phyloP scores from a whole-genome alignment of 352 stramenopile species.

The Globisporangium echinulatum region DNA sequence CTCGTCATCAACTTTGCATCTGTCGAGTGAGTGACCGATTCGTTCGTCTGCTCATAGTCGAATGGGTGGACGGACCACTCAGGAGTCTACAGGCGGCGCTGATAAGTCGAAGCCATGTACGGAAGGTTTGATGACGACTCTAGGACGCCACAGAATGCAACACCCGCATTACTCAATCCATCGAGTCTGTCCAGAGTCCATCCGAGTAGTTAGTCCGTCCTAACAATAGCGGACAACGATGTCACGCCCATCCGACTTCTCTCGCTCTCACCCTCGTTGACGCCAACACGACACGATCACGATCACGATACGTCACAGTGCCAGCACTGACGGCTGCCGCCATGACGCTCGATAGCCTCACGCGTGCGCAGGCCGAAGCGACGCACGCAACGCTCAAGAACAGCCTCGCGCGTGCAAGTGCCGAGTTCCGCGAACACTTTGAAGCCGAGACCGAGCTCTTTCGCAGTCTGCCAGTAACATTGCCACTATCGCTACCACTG shows the following conservation, averaged over 20 bases:
- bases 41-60: neutral
- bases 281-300: neutral
- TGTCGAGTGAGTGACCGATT: slow-evolving; percentile 17
- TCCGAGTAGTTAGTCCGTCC: too few relatives aligned
- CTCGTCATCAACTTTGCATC: slow-evolving; percentile 68
- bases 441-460: slow-evolving; percentile 43
- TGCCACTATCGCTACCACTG: neutral
- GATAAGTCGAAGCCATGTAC: too few relatives aligned
- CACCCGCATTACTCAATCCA: too few relatives aligned
- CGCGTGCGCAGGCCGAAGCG: slow-evolving; percentile 42
- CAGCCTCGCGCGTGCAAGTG: slow-evolving; percentile 36
- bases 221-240: neutral
- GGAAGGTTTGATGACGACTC: neutral
- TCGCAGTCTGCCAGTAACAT: slow-evolving; percentile 20
- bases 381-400: slow-evolving; percentile 50
- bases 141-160: neutral
- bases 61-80: neutral
- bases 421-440: slow-evolving; percentile 48
- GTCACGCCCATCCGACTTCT: too few relatives aligned
- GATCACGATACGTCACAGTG: neutral
- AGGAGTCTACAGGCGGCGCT: too few relatives aligned
- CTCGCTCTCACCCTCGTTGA: neutral
- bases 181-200: too few relatives aligned
- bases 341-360: slow-evolving; percentile 70
- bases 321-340: neutral